Evolutionary conservation across 805 yeast genomes (phyloP).

Genomic region (Lipomyces orientalis): DNA sequence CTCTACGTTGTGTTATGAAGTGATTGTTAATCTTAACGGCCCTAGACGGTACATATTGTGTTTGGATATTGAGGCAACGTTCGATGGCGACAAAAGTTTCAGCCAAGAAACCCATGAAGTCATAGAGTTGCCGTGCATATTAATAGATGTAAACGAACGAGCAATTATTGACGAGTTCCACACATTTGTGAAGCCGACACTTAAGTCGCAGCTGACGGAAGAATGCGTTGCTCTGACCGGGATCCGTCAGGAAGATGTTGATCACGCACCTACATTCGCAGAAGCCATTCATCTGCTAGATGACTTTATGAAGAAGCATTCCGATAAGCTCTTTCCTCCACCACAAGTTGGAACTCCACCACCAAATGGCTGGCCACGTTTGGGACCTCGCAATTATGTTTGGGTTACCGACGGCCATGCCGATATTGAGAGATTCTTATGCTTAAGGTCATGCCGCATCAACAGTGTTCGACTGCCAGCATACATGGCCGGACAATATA

Average conservation of each 20-base stretch:
- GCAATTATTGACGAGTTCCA: constrained; percentile 36
- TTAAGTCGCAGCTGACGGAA: constrained; percentile 6
- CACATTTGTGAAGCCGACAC: constrained; percentile 31
- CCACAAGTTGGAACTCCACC: constrained; percentile 14
- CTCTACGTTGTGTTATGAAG: background rate
- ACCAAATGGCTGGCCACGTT: constrained; percentile 15
- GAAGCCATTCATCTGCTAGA: constrained; percentile 24
- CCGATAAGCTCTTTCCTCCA: constrained; percentile 12
- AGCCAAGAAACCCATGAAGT: constrained; percentile 30
- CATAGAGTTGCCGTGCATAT: constrained; percentile 42
- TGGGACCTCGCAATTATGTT: constrained; percentile 15
- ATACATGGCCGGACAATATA: constrained; percentile 30
- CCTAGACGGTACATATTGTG: constrained; percentile 33
- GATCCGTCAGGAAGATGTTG: constrained; percentile 22
- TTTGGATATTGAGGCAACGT: constrained; percentile 37
- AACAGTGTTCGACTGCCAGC: constrained; percentile 25
- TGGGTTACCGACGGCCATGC: constrained; percentile 36
- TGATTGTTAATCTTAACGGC: background rate
- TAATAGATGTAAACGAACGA: constrained; percentile 28
- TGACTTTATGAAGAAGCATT: constrained; percentile 27
- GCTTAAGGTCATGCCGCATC: constrained; percentile 28
- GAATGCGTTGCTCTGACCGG: constrained; percentile 33
- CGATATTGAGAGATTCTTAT: constrained; percentile 35
- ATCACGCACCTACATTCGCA: constrained; percentile 29
- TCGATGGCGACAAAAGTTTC: constrained; percentile 20